Evolutionary conservation across 139 green algal genomes (phyloP), one percentile per base, ranked within the genome.

Genomic region (Tetraselmis chui): DNA sequence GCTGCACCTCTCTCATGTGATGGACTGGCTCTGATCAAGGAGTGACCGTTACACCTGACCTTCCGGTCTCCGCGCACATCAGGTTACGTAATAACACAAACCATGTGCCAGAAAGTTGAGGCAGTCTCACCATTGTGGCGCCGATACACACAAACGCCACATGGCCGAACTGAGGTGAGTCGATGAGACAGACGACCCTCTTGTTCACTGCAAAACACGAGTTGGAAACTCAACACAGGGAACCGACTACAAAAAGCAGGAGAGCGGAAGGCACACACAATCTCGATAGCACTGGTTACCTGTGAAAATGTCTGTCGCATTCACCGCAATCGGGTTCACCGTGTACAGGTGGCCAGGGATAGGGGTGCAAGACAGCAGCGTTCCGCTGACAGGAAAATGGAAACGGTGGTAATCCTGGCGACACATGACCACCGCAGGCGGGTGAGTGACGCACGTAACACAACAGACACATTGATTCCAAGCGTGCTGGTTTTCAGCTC

Each of bases 391-490:
- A 1, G 87, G 84, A 24, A 81, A 30, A 32, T 91, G 88, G 80
- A 88, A 91, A 26, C 87, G 81, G 82, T 91, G 88, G 32, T 91
- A 91, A 76, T 91, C 88, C 79, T 91, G 88, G n/a, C 2, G 86
- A 76, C 2, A 29, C 30, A 2, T 74, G 0, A 31, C 82, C 27
- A 84, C 76, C 2, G 76, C 1, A 18, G 32, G 31, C 27, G 32
- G 2, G 30, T 75, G 31, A 29, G 1, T 82, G 5, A 23, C 0
- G 31, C 27, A 23, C 25, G 79, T 23, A 82, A 82, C 31, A 31
- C 29, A n/a, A n/a, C n/a, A n/a, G n/a, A n/a, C n/a, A n/a, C n/a
- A n/a, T n/a, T n/a, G n/a, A n/a, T n/a, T n/a, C n/a, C n/a, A n/a
- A n/a, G n/a, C n/a, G n/a, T n/a, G n/a, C n/a, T n/a, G n/a, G n/a